phyloP scores from a whole-genome alignment of 768 basidiomycete species.

The Lenzites betulinus region DNA sequence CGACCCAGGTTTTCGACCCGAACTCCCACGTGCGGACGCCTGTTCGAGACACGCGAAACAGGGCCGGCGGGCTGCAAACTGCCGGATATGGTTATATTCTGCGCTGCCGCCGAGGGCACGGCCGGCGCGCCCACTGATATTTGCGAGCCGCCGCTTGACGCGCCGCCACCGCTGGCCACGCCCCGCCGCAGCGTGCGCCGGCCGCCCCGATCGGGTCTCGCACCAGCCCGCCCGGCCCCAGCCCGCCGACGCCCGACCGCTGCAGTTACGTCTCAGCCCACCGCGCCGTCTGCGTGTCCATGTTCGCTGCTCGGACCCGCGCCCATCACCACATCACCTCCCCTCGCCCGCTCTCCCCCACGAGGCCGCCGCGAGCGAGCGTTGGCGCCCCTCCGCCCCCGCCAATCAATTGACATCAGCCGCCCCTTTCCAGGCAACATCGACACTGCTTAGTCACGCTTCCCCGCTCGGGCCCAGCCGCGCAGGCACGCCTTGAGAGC shows the following conservation, averaged over 20 bases:
- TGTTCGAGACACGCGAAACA: constrained; percentile 21
- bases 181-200: constrained; percentile 6
- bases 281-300: too few species aligned
- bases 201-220: constrained; percentile 3
- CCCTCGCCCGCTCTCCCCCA: too few species aligned
- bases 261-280: too few species aligned
- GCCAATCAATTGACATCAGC: constrained; percentile 18
- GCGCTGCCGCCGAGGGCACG: constrained; percentile 12
- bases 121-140: constrained; percentile 18
- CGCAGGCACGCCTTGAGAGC: neutral
- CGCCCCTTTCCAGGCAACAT: constrained; percentile 19
- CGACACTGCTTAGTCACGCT: constrained; percentile 9
- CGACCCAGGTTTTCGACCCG: constrained; percentile 23
- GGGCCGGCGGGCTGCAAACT: constrained; percentile 19
- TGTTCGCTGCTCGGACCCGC: neutral
- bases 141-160: too few species aligned
- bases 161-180: too few species aligned
- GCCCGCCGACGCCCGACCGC: too few species aligned
- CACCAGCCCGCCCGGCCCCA: neutral
- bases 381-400: too few species aligned
- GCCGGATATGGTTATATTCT: constrained; percentile 21
- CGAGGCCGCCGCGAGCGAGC: too few species aligned
- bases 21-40: constrained; percentile 19
- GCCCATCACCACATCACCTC: too few species aligned
- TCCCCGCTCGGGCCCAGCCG: neutral